These are phyloP conservation scores for Colletotrichum tamarilloi DNA, from an alignment of 2,329 filamentous ascomycete species.

Conservation along the genomic window DNA sequence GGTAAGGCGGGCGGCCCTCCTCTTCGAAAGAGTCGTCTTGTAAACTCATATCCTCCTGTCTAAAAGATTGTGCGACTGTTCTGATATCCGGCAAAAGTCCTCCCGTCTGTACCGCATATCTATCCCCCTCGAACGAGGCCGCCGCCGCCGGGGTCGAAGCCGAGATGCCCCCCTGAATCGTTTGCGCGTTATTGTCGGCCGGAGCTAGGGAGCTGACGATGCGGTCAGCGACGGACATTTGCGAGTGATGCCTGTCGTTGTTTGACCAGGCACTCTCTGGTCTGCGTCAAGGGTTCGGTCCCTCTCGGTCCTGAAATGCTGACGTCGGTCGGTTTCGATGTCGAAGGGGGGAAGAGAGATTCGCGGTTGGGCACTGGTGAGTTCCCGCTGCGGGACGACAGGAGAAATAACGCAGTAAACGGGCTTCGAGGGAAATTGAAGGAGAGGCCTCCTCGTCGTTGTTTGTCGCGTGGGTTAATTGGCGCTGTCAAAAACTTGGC, in stretches of 20 bases:
- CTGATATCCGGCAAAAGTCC: slow-evolving; percentile 44
- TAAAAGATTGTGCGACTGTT: slow-evolving; percentile 28
- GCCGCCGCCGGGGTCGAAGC: slow-evolving; percentile 43
- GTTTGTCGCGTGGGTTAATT: slow-evolving; percentile 24
- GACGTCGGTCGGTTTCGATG: slow-evolving; percentile 5
- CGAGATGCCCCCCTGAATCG: slow-evolving; percentile 21
- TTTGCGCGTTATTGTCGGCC: slow-evolving; percentile 43
- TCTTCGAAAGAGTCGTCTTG: slow-evolving; percentile 50
- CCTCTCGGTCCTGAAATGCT: background rate
- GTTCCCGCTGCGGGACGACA: background rate
- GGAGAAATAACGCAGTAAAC: background rate
- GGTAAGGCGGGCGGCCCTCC: slow-evolving; percentile 56
- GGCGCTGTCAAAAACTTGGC: slow-evolving; percentile 30
- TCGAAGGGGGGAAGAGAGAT: background rate
- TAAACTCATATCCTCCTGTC: slow-evolving; percentile 31
- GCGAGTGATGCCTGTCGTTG: slow-evolving; percentile 26
- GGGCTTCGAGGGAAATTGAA: background rate
- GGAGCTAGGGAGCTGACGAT: slow-evolving; percentile 63
- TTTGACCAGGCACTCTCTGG: slow-evolving; percentile 19
- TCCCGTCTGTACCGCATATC: slow-evolving; percentile 43
- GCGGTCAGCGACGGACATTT: slow-evolving; percentile 68
- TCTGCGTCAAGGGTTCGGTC: slow-evolving; percentile 40
- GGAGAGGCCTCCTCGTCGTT: slow-evolving; percentile 25
- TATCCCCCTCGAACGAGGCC: slow-evolving; percentile 48
- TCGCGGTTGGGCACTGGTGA: background rate